Evolutionary conservation across 345 rosid genomes (phyloP), one percentile per base, ranked within the genome.

Genomic region (Cardamine resedifolia): DNA sequence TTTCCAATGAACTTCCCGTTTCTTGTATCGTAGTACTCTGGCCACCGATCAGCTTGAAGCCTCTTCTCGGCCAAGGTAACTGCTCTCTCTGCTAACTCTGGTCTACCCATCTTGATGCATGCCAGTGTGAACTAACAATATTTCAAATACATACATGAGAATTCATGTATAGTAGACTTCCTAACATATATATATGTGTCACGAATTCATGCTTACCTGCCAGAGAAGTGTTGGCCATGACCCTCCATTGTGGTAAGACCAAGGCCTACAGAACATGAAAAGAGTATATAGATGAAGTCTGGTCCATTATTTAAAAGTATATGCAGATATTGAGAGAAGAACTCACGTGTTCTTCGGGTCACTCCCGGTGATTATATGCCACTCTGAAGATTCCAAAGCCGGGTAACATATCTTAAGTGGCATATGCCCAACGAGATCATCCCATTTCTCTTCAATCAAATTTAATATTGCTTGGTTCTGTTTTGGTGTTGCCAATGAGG

Each of bases 191-290:
- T 15, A 6, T 23, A 41, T 51, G 24, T 65, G 51, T 2, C 12
- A 33, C 5, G 30, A 56, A 24, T n/a, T 47, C 8, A 36, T 52
- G 52, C 86, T 77, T 80, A 90, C 96, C 86, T 93, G 96, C 98
- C 97, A 91, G 10, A 94, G 86, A 26, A 94, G 89, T 47, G 97
- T 89, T 14, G 98, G 98, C 98, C 96, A 94, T n/a, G 96, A 89
- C 61, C 96, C 95, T 49, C 81, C 95, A 78, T 94, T 94, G 79
- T 94, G 98, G 75, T 94, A 94, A 39, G 97, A 94, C 97, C 98
- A 94, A 51, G 97, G 95, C 77, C 96, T 89, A 83, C 80, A 83
- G 26, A 64, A 77, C 10, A 44, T 45, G 49, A 18, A 73, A 51
- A 49, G 55, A 18, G 14, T 27, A 49, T 3, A 26, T 2, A 47